Evolutionary conservation across 129 eudicot genomes (phyloP).

Genomic region (Ambrosia artemisiifolia): DNA sequence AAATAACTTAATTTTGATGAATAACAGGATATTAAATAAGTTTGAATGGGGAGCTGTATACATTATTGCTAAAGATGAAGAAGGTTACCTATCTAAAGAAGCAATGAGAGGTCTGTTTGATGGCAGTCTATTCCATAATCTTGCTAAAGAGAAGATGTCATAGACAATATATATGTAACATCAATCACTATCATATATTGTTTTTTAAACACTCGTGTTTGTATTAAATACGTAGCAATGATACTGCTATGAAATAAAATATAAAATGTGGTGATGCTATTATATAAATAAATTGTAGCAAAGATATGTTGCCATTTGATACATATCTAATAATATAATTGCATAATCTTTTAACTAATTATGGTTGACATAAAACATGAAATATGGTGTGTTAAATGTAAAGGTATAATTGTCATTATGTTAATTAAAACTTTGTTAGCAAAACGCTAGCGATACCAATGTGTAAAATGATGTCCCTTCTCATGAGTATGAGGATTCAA

Average conservation of each 20-base stretch:
- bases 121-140: slow-evolving; percentile 47
- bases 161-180: neutral
- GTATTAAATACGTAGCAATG: neutral
- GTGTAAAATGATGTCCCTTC: no score
- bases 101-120: slow-evolving; percentile 45
- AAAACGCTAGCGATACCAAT: no score
- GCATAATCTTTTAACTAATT: no score
- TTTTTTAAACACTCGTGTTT: neutral
- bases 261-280: no score
- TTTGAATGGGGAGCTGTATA: slow-evolving; percentile 45
- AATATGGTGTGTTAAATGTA: no score
- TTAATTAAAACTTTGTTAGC: no score
- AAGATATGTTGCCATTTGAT: no score
- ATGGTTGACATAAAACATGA: no score
- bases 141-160: slow-evolving; percentile 32
- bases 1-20: neutral
- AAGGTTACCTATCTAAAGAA: slow-evolving; percentile 50
- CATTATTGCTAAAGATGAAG: slow-evolving; percentile 42
- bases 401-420: no score
- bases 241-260: neutral
- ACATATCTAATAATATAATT: no score
- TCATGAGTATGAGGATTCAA: no score
- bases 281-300: no score
- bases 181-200: neutral
- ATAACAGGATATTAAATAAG: slow-evolving; percentile 33